These are phyloP conservation scores for Xerocomellus intermedius DNA, from an alignment of 768 basidiomycete genomes.

Conservation along the genomic window DNA sequence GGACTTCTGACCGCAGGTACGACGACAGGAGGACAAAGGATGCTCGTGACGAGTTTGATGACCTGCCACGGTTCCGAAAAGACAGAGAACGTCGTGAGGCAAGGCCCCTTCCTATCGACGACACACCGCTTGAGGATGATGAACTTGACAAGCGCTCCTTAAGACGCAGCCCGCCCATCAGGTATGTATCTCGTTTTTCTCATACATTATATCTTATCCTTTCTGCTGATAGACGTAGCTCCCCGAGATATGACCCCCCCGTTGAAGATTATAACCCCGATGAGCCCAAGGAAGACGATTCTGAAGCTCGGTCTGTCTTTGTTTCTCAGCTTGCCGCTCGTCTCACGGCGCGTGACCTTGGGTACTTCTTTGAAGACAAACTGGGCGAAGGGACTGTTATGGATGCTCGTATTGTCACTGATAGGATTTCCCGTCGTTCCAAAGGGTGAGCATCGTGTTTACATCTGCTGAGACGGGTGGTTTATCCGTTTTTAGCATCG, in stretches of 20 bases:
- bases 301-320: conserved; percentile 97
- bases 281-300: conserved; percentile 92
- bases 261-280: conserved; percentile 78
- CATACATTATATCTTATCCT: conserved; percentile 6
- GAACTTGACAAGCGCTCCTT: conserved; percentile 37
- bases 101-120: conserved; percentile 42
- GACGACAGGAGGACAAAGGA: conserved; percentile 46
- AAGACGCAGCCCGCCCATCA: conserved; percentile 38
- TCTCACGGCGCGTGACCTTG: conserved; percentile 94
- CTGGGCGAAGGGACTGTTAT: conserved; percentile 91
- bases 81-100: conserved; percentile 44
- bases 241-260: conserved; percentile 66
- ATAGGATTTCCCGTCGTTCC: conserved; percentile 91
- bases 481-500: conserved; percentile 62
- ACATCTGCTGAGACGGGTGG: background rate
- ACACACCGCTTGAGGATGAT: conserved; percentile 35
- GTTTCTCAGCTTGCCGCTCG: conserved; percentile 97
- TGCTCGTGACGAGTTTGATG: conserved; percentile 63
- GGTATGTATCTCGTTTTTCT: conserved; percentile 35
- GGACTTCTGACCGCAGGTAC: conserved; percentile 45
- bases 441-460: conserved; percentile 70
- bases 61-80: conserved; percentile 43
- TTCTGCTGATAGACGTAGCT: conserved; percentile 51
- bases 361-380: conserved; percentile 98
- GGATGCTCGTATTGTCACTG: conserved; percentile 95